Conservation (phyloP, 1,284 basidiomycete genomes). For the Boletellus sp. region DNA sequence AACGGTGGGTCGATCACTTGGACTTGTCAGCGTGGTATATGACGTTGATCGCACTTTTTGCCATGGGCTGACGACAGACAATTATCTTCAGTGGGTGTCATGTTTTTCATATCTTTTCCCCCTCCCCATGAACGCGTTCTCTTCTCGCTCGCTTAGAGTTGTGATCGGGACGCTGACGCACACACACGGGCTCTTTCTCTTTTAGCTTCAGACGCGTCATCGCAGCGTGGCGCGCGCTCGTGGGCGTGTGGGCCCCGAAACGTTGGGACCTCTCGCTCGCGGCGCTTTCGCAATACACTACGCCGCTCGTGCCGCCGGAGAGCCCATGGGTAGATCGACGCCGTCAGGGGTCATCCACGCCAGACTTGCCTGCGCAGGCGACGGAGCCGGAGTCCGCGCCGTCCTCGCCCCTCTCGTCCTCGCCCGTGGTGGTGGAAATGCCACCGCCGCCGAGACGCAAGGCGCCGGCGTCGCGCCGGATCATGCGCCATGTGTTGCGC, state of each 20-base stretch:
- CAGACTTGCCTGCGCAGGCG: constrained; percentile 22
- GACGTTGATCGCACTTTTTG: constrained; percentile 17
- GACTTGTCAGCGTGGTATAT: constrained; percentile 13
- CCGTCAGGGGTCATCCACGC: constrained; percentile 35
- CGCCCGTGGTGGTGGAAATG: too few species aligned
- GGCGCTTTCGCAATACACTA: constrained; percentile 73
- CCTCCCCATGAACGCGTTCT: too few species aligned
- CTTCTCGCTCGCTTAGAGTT: too few species aligned
- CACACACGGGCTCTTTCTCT: constrained; percentile 3
- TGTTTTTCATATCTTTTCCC: not conserved
- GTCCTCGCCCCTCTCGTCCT: too few species aligned
- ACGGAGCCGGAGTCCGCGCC: constrained; percentile 31
- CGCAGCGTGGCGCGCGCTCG: constrained; percentile 85
- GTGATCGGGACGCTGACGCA: constrained; percentile 12
- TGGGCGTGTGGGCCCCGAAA: constrained; percentile 87
- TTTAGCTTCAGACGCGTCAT: constrained; percentile 73
- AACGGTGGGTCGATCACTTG: constrained; percentile 51
- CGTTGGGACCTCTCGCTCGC: constrained; percentile 70
- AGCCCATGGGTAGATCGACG: constrained; percentile 62
- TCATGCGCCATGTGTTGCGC: constrained; percentile 83
- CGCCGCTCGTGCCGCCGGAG: constrained; percentile 58
- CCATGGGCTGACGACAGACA: constrained; percentile 44
- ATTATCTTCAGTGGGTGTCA: constrained; percentile 71
- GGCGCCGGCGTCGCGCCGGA: constrained; percentile 70
- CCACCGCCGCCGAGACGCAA: constrained; percentile 42